Conservation (phyloP, 2,329 filamentous ascomycete genomes). For the Neonectria sp. region DNA sequence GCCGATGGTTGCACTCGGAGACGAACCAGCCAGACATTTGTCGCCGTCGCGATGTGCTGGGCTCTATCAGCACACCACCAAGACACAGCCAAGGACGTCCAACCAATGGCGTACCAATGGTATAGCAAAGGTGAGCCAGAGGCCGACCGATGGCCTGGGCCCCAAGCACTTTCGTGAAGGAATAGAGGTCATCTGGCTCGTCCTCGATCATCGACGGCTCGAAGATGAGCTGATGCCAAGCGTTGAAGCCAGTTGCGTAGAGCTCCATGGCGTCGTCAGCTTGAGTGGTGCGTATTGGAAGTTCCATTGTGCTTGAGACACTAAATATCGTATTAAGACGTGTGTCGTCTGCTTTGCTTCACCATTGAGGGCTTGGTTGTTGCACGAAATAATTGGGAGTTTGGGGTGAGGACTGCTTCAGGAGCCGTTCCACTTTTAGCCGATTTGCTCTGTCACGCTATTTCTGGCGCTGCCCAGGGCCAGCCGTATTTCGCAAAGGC, state of each 20-base stretch:
- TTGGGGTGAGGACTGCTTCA: neutral
- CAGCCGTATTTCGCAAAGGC: too few relatives aligned
- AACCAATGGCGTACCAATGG: conserved; percentile 56
- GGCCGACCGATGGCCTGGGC: conserved; percentile 54
- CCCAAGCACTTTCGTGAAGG: conserved; percentile 61
- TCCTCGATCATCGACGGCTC: conserved; percentile 18
- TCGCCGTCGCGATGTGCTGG: conserved; percentile 40
- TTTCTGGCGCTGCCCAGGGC: too few relatives aligned
- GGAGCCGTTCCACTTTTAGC: too few relatives aligned
- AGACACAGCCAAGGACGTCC: neutral
- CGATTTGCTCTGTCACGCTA: too few relatives aligned
- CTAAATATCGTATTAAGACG: neutral
- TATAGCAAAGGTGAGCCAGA: conserved; percentile 59
- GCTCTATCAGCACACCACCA: conserved; percentile 11
- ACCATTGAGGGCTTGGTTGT: neutral
- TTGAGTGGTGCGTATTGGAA: conserved; percentile 22
- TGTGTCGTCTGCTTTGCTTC: neutral
- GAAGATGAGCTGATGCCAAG: conserved; percentile 69
- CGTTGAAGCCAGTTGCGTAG: conserved; percentile 71
- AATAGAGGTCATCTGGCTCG: conserved; percentile 62
- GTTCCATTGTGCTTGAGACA: conserved; percentile 21
- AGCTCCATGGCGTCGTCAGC: conserved; percentile 59
- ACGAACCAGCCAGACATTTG: conserved; percentile 41
- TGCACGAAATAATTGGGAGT: neutral
- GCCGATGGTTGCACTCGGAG: neutral